Conservation (phyloP, 805 yeast species). For the Metschnikowia reukaufii region DNA sequence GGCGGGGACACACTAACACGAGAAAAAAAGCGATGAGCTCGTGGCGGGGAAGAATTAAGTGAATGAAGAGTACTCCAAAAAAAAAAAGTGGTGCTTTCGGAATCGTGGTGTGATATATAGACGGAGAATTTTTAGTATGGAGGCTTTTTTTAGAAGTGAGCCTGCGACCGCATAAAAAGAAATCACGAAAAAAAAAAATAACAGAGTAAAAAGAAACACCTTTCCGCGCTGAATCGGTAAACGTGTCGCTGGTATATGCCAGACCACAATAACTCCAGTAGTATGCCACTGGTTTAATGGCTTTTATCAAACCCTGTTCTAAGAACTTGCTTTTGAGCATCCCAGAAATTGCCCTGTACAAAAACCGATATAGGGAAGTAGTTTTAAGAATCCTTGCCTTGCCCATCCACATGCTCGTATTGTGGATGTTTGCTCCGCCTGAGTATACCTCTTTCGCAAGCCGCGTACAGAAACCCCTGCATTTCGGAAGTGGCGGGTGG, state of each 20-base stretch:
- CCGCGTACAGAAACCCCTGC: not conserved
- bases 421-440: not conserved
- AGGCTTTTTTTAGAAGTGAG: not conserved
- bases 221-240: not conserved
- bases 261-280: not conserved
- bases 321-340: not conserved
- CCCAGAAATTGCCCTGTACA: too few relatives aligned
- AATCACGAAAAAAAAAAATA: slow-evolving; percentile 1
- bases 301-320: not conserved
- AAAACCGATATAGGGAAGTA: too few relatives aligned
- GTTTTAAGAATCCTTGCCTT: too few relatives aligned
- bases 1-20: slow-evolving; percentile 3
- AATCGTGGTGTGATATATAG: slow-evolving; percentile 3
- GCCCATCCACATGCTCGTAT: too few relatives aligned
- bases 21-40: not conserved
- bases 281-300: not conserved
- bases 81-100: not conserved
- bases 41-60: not conserved
- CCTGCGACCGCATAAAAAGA: slow-evolving; percentile 5
- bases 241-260: not conserved
- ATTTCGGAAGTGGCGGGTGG: not conserved
- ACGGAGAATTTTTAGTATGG: not conserved
- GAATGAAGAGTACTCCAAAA: not conserved
- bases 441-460: not conserved
- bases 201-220: not conserved